A percentile compares a stretch with the other conserved stretches of the same genome.
These are phyloP conservation scores for Alternaria sp. DNA, from an alignment of 2,329 filamentous ascomycete genomes.

Conservation along the genomic window DNA sequence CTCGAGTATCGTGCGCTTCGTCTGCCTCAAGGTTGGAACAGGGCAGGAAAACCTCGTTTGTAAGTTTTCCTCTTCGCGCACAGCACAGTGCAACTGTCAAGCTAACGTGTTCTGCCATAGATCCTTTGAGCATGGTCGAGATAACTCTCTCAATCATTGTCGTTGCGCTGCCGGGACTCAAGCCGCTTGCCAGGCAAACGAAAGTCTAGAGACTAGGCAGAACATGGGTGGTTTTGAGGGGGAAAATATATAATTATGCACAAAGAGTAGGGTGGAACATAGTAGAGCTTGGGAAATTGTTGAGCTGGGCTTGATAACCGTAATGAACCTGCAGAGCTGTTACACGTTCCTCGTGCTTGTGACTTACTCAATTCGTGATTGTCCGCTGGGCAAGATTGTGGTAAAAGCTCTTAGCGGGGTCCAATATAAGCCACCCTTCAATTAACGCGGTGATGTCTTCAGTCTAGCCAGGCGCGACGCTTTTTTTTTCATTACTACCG, in stretches of 20 bases:
- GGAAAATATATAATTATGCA: no score
- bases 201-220: neutral
- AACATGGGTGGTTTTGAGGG: no score
- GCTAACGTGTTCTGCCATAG: conserved; percentile 7
- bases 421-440: neutral
- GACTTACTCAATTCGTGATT: neutral
- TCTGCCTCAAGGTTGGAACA: conserved; percentile 31
- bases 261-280: neutral
- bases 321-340: neutral
- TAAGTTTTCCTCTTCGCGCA: conserved; percentile 12
- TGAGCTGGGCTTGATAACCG: neutral
- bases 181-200: conserved; percentile 20
- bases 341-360: neutral
- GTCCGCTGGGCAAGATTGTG: neutral
- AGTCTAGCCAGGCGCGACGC: neutral
- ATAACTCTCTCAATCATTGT: conserved; percentile 37
- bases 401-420: neutral
- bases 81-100: accelerated
- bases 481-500: no score
- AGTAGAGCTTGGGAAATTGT: no score
- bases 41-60: conserved; percentile 38
- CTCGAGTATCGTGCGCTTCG: conserved; percentile 31
- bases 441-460: neutral
- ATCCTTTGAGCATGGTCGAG: conserved; percentile 35
- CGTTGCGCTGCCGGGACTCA: conserved; percentile 32